phyloP scores from a whole-genome alignment of 2,329 filamentous ascomycete species.

The Clonostachys rhizophaga region DNA sequence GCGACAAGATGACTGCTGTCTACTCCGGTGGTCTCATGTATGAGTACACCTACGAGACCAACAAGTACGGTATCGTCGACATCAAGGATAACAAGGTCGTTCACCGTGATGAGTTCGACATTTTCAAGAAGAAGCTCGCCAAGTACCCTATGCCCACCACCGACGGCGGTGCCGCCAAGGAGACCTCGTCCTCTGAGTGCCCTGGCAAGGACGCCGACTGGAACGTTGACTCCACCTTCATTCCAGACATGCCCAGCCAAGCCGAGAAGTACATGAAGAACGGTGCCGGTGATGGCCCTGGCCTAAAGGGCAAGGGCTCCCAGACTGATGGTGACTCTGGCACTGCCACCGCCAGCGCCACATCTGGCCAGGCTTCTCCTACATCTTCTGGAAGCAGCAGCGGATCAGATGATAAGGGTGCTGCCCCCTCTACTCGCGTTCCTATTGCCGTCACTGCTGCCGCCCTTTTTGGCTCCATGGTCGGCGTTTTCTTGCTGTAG shows the following conservation, averaged over 20 bases:
- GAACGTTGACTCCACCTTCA: constrained; percentile 42
- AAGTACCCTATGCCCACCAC: constrained; percentile 46
- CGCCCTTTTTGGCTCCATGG: constrained; percentile 26
- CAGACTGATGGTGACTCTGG: constrained; percentile 43
- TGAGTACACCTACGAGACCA: constrained; percentile 81
- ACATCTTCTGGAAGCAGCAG: constrained; percentile 6
- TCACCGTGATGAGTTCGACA: constrained; percentile 57
- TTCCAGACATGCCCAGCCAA: constrained; percentile 46
- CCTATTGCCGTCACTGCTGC: constrained; percentile 28
- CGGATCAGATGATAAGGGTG: constrained; percentile 16
- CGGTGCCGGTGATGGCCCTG: constrained; percentile 49
- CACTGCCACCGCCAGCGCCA: constrained; percentile 36
- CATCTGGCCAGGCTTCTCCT: constrained; percentile 20
- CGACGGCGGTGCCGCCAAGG: constrained; percentile 40
- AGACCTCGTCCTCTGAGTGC: constrained; percentile 41
- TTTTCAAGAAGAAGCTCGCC: constrained; percentile 41
- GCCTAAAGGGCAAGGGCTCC: constrained; percentile 47
- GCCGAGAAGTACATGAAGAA: constrained; percentile 48
- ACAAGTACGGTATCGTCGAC: constrained; percentile 75
- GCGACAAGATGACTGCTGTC: constrained; percentile 74
- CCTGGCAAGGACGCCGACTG: constrained; percentile 42
- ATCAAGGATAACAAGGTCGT: constrained; percentile 48
- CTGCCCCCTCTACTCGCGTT: constrained; percentile 18
- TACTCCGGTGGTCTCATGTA: constrained; percentile 97
- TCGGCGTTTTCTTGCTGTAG: constrained; percentile 33